Percentiles rank a stretch among this genome's conserved stretches.
These are phyloP conservation scores for Coffea eugenioides DNA, from an alignment of 257 asterid species.

Conservation along the genomic window DNA sequence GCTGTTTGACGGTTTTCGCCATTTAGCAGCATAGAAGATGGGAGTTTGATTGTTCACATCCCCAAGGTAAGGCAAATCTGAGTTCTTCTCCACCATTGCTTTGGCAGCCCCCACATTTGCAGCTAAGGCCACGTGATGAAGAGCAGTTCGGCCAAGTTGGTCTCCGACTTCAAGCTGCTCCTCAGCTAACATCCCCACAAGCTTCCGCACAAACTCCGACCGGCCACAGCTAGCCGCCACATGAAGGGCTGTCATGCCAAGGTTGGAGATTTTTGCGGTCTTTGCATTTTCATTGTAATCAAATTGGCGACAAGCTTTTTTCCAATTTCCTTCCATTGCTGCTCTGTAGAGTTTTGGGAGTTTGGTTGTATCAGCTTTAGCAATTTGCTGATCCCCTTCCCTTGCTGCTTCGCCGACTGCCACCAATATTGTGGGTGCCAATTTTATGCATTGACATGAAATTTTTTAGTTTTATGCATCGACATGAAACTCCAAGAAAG, in stretches of 20 bases:
- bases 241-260: not conserved
- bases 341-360: not conserved
- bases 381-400: too few relatives aligned
- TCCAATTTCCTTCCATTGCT: not conserved
- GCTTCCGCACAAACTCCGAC: not conserved
- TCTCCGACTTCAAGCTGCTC: not conserved
- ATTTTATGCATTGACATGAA: too few relatives aligned
- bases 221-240: not conserved
- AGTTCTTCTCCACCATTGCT: not conserved
- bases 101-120: not conserved
- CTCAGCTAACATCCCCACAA: not conserved
- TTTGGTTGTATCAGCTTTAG: too few relatives aligned
- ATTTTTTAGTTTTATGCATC: too few relatives aligned
- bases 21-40: not conserved
- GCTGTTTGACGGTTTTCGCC: not conserved
- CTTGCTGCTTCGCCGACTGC: too few relatives aligned
- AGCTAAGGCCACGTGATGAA: not conserved
- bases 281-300: not conserved
- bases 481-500: too few relatives aligned
- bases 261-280: not conserved
- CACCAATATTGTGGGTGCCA: too few relatives aligned
- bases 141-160: not conserved
- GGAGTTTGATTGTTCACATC: not conserved
- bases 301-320: not conserved
- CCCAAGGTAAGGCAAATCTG: not conserved